These are phyloP conservation scores for Actinomucor elegans DNA, from an alignment of 371 early-diverging fungal species.

Conservation along the genomic window DNA sequence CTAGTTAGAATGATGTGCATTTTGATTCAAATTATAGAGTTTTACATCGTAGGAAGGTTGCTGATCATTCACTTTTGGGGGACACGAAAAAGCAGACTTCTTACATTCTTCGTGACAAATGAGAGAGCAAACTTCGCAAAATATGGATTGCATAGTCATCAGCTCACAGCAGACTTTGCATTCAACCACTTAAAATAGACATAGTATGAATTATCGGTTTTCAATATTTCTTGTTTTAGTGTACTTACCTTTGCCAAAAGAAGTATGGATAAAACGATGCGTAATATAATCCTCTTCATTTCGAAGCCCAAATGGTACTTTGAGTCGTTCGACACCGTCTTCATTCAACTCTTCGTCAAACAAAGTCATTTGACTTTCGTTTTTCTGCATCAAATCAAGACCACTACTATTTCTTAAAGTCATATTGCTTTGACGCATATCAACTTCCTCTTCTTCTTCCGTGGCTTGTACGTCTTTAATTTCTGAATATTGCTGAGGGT, in stretches of 20 bases:
- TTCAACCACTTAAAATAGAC: slow-evolving; percentile 29
- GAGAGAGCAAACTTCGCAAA: slow-evolving; percentile 48
- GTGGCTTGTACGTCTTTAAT: not conserved
- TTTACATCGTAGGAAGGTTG: slow-evolving; percentile 51
- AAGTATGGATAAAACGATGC: slow-evolving; percentile 42
- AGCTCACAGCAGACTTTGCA: slow-evolving; percentile 46
- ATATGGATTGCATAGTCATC: slow-evolving; percentile 26
- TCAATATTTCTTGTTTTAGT: not conserved
- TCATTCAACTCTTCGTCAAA: slow-evolving; percentile 9
- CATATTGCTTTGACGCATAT: slow-evolving; percentile 7
- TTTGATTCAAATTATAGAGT: too few species aligned
- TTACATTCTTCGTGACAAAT: slow-evolving; percentile 47
- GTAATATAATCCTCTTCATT: slow-evolving; percentile 26
- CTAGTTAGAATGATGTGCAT: too few species aligned
- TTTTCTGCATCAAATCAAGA: not conserved
- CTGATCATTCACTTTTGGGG: slow-evolving; percentile 47
- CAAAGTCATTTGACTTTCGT: slow-evolving; percentile 17
- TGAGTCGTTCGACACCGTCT: slow-evolving; percentile 24
- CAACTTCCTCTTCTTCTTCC: not conserved
- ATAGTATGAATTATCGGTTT: too few species aligned
- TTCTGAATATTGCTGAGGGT: slow-evolving; percentile 54
- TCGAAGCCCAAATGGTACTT: slow-evolving; percentile 3
- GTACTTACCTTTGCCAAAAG: slow-evolving; percentile 42
- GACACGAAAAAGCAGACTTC: slow-evolving; percentile 43
- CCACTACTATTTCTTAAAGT: slow-evolving; percentile 8